phyloP scores from a whole-genome alignment of 345 rosid species.

The Passiflora organensis region DNA sequence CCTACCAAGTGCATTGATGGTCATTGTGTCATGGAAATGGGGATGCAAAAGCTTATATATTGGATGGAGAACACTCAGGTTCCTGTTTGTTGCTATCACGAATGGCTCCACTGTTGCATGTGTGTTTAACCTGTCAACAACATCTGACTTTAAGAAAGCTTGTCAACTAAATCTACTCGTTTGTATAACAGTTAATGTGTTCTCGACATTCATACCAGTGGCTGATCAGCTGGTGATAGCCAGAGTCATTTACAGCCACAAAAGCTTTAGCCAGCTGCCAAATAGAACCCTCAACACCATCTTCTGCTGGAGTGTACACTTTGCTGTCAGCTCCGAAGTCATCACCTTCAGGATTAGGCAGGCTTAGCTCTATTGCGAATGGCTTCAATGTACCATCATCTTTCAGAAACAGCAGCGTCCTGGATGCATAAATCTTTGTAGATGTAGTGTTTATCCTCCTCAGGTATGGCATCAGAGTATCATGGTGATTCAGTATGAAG shows the following conservation, averaged over 20 bases:
- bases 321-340: constrained; percentile 51
- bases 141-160: not conserved
- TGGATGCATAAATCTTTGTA: constrained; percentile 58
- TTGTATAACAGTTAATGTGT: not conserved
- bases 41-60: constrained; percentile 38
- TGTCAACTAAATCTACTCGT: not conserved
- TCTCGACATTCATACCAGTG: constrained; percentile 48
- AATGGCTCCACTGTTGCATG: constrained; percentile 38
- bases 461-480: constrained; percentile 60
- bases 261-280: constrained; percentile 89
- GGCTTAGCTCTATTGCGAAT: constrained; percentile 63
- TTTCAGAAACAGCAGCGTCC: constrained; percentile 65
- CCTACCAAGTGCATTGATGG: constrained; percentile 27
- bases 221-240: constrained; percentile 79
- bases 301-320: constrained; percentile 60
- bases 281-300: constrained; percentile 48
- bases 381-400: constrained; percentile 76
- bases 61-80: constrained; percentile 35
- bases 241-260: constrained; percentile 74
- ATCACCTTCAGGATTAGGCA: constrained; percentile 63
- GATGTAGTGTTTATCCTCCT: constrained; percentile 56
- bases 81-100: constrained; percentile 36
- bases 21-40: constrained; percentile 36
- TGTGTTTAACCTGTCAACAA: constrained; percentile 25
- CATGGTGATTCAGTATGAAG: constrained; percentile 75